phyloP scores from a whole-genome alignment of 257 asterid species.

The Salvia hispanica region DNA sequence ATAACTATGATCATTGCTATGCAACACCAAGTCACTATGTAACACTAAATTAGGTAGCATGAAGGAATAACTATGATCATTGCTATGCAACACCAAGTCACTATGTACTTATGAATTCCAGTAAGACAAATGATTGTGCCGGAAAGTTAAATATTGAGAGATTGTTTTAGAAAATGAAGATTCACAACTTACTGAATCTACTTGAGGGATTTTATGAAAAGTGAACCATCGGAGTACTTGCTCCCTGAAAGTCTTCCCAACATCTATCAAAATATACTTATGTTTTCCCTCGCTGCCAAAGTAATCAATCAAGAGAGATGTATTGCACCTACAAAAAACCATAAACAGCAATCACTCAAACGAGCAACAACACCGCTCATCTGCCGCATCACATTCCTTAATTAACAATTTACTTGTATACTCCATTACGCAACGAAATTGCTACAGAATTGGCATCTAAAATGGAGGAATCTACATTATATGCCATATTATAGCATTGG shows the following conservation, averaged over 20 bases:
- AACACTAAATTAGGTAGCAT: not conserved
- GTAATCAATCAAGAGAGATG: conserved; percentile 92
- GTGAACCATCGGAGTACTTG: conserved; percentile 98
- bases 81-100: conserved; percentile 10
- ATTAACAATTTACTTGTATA: no score
- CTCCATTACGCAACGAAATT: no score
- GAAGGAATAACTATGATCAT: not conserved
- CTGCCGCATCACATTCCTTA: not conserved
- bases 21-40: no score
- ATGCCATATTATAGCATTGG: not conserved
- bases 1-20: no score
- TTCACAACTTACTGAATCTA: conserved; percentile 80
- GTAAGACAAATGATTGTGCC: not conserved
- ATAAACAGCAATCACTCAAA: conserved; percentile 33
- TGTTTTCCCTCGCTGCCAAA: conserved; percentile 53
- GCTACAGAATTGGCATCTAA: not conserved
- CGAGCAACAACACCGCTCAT: not conserved
- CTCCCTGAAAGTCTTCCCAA: conserved; percentile 94
- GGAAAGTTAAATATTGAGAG: not conserved
- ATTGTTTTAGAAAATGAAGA: conserved; percentile 3
- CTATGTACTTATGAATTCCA: not conserved
- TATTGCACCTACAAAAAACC: conserved; percentile 76
- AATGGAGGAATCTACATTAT: not conserved
- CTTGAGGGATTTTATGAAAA: conserved; percentile 67
- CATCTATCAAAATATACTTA: conserved; percentile 87